Conservation (phyloP, 163 green algal genomes). For the Volvox carteri region DNA sequence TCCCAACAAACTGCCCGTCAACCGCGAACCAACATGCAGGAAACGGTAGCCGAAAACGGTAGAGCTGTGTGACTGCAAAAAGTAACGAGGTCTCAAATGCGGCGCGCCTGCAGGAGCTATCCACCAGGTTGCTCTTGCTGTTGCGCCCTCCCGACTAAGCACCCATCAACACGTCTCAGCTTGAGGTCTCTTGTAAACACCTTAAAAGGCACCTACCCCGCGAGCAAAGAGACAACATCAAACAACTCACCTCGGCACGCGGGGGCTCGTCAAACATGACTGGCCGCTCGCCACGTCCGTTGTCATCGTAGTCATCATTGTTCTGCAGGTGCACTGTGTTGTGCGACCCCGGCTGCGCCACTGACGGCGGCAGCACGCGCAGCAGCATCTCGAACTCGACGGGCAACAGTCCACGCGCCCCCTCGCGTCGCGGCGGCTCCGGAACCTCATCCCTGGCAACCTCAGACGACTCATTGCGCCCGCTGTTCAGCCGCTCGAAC, state of each 20-base stretch:
- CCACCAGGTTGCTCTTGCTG: too few species aligned
- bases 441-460: background rate
- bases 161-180: too few species aligned
- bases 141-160: too few species aligned
- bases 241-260: background rate
- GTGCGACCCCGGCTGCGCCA: slow-evolving; percentile 12
- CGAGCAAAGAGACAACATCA: too few species aligned
- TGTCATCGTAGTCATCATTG: slow-evolving; percentile 35
- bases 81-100: too few species aligned
- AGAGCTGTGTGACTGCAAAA: too few species aligned
- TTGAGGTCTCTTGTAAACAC: too few species aligned
- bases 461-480: background rate
- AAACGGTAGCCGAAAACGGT: too few species aligned
- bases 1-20: too few species aligned
- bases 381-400: slow-evolving; percentile 36
- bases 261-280: slow-evolving; percentile 58
- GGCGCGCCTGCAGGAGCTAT: too few species aligned
- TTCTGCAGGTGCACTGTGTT: slow-evolving; percentile 44
- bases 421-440: background rate
- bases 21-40: too few species aligned
- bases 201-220: too few species aligned
- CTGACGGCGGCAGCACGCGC: slow-evolving; percentile 11
- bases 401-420: slow-evolving; percentile 34
- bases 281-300: slow-evolving; percentile 1
- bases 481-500: background rate